These are phyloP conservation scores for Pleurostoma richardsiae DNA, from an alignment of 2,329 filamentous ascomycete species.

Conservation along the genomic window DNA sequence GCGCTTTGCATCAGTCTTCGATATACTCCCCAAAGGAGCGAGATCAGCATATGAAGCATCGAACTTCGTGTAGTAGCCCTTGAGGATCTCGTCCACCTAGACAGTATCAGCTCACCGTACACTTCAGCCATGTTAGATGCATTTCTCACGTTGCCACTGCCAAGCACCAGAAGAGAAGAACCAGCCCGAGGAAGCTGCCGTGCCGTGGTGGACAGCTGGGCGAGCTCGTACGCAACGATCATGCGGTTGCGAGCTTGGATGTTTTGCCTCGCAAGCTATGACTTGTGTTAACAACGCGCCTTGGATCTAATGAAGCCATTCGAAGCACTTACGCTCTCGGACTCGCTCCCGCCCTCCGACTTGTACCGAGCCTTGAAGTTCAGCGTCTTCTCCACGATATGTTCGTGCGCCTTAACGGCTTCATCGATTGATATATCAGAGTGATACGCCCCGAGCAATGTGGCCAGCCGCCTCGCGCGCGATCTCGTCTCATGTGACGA, in stretches of 20 bases:
- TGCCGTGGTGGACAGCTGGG: conserved; percentile 54
- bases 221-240: conserved; percentile 60
- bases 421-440: conserved; percentile 67
- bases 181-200: conserved; percentile 44
- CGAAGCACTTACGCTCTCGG: conserved; percentile 39
- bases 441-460: conserved; percentile 64
- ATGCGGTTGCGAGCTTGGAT: conserved; percentile 62
- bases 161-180: conserved; percentile 57
- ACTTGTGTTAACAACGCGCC: no score
- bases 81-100: conserved; percentile 35
- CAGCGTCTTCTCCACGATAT: conserved; percentile 18
- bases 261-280: conserved; percentile 54
- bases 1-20: conserved; percentile 59
- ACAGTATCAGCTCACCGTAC: no score
- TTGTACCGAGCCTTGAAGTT: conserved; percentile 33
- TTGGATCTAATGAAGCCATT: no score
- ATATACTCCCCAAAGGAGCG: conserved; percentile 48
- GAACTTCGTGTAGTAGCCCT: conserved; percentile 61
- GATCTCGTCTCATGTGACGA: conserved; percentile 52
- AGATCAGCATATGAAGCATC: conserved; percentile 52
- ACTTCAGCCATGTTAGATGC: no score
- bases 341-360: conserved; percentile 50
- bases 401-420: conserved; percentile 49
- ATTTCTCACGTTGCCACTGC: conserved; percentile 49
- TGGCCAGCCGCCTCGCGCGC: conserved; percentile 53